A percentile compares a stretch with the other conserved stretches of the same genome.
Evolutionary conservation across 202 grass and related monocot genomes (phyloP).

Genomic region (Cymbopogon flexuosus): DNA sequence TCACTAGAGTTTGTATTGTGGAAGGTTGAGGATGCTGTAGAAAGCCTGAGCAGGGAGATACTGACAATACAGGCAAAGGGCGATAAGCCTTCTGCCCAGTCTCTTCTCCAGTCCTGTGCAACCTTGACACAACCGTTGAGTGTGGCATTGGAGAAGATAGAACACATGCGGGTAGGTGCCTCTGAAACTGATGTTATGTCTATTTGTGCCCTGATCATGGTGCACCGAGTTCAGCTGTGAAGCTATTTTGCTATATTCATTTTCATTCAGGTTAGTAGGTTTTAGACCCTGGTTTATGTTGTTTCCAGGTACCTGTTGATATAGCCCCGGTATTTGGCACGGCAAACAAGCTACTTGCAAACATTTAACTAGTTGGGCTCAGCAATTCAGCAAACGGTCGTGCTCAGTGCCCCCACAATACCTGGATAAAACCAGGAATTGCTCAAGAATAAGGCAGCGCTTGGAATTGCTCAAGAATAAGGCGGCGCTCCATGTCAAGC

Average conservation of each 20-base stretch:
- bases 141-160: conserved; percentile 77
- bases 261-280: neutral
- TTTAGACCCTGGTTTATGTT: neutral
- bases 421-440: neutral
- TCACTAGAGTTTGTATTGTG: conserved; percentile 13
- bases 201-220: neutral
- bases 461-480: too few species aligned
- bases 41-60: conserved; percentile 86
- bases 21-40: conserved; percentile 84
- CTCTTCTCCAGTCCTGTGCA: conserved; percentile 61
- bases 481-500: neutral
- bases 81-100: conserved; percentile 58
- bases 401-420: neutral
- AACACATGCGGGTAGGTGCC: conserved; percentile 57
- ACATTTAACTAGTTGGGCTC: neutral
- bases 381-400: neutral
- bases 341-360: conserved; percentile 51
- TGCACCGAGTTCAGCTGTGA: neutral
- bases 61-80: conserved; percentile 91
- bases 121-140: conserved; percentile 65
- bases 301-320: conserved; percentile 79
- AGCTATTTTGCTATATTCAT: neutral
- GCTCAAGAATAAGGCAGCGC: neutral
- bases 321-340: conserved; percentile 55
- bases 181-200: neutral